These are phyloP conservation scores for Castanea sativa DNA, from an alignment of 306 rosid genomes.

Conservation along the genomic window DNA sequence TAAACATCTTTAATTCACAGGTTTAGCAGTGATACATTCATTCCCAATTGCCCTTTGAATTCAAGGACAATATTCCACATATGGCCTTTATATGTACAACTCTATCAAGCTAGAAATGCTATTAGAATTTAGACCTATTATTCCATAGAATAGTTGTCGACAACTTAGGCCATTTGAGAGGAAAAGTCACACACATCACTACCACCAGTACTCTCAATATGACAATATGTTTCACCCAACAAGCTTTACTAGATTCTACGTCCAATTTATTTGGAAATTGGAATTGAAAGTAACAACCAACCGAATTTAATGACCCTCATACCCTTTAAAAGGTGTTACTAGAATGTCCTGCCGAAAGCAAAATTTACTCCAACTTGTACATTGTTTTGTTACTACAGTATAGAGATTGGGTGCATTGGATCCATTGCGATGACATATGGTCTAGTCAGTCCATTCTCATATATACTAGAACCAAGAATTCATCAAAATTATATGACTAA, in stretches of 20 bases:
- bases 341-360: not conserved
- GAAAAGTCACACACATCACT: no score
- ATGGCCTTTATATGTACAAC: not conserved
- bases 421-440: no score
- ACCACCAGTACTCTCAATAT: no score
- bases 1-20: not conserved
- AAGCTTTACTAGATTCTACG: no score
- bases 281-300: not conserved
- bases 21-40: not conserved
- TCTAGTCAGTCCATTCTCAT: no score
- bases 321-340: not conserved
- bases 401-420: no score
- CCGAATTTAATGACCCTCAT: not conserved
- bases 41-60: not conserved
- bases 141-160: not conserved
- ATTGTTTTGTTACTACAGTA: not conserved
- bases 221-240: no score
- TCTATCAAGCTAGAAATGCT: not conserved
- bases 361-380: not conserved
- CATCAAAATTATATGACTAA: no score
- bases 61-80: not conserved
- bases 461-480: no score
- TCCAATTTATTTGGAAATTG: not conserved
- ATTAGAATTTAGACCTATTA: not conserved
- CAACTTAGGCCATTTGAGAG: no score